Base-by-base conservation (phyloP, 1,284 basidiomycete genomes). In the Sanguinoderma infundibulare region DNA sequence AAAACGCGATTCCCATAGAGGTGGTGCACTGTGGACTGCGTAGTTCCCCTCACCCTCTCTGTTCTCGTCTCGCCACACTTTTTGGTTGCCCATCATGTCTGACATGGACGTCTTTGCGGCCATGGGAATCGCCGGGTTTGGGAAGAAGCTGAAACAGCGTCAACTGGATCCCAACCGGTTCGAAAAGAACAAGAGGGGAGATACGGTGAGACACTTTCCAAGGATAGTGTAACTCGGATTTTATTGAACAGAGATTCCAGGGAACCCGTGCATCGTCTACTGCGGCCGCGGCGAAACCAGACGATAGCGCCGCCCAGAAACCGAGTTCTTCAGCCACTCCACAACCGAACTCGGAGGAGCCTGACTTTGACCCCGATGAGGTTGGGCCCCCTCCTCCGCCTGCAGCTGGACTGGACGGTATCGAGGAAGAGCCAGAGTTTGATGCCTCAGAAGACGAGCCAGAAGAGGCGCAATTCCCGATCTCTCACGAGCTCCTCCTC, bases 401-500 rank as follows among this genome's bases (percentile, higher is more conserved):
- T 2, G 26, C 36, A 26, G 38, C 59, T 32, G 52, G 22, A n/a
- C n/a, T n/a, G n/a, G n/a, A n/a, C 22, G 63, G 63, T 5, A 5
- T 30, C 9, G 71, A 70, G 3, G 80, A 79, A 38, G 87, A 89
- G 71, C 86, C 86, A 15, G 90, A 89, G 74, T 90, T 83, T 62
- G 87, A 91, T 63, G 82, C 83, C 26, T 79, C 78, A 15, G 80
- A 79, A 32, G 83, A 85, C 50, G 78, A 77, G 35, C 70, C 72
- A 9, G 82, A 84, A 42, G 79, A 76, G 32, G 78, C 78, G 39
- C 76, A 79, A 17, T 91, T 96, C 72, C 94, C 95, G 22, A 87
- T 89, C 44, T 91, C 93, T 3, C 95, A 98, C 73, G 95, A 98
- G 79, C 86, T 97, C 59, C 77, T 86, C 14, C 82, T 99, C 71